Evolutionary conservation across 257 asterid species (phyloP).

Genomic region (Fraxinus pennsylvanica): DNA sequence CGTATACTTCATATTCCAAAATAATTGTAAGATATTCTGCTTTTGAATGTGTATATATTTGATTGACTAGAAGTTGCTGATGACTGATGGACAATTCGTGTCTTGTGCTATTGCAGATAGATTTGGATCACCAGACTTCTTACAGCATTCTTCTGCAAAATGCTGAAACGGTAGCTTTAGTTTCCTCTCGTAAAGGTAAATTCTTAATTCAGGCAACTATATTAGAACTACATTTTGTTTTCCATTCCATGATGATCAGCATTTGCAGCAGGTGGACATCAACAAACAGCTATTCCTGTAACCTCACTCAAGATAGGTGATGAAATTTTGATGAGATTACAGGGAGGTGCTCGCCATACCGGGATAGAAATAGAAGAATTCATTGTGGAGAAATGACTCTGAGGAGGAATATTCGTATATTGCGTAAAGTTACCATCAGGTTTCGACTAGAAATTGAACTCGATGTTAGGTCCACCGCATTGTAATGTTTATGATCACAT

Average conservation of each 20-base stretch:
- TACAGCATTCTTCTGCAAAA: slow-evolving; percentile 80
- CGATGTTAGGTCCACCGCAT: background rate
- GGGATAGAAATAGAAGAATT: slow-evolving; percentile 83
- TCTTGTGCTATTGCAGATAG: slow-evolving; percentile 43
- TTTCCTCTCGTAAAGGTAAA: slow-evolving; percentile 64
- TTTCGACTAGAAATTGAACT: background rate
- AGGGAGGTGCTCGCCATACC: slow-evolving; percentile 87
- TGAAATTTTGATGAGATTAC: slow-evolving; percentile 61
- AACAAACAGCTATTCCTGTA: slow-evolving; percentile 55
- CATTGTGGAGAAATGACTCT: slow-evolving; percentile 70
- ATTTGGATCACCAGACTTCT: slow-evolving; percentile 38
- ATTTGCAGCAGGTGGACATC: slow-evolving; percentile 38
- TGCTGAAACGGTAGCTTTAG: slow-evolving; percentile 82
- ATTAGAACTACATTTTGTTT: background rate
- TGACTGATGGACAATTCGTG: slow-evolving; percentile 7
- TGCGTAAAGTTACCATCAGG: background rate
- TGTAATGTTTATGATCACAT: background rate
- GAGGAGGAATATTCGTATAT: background rate
- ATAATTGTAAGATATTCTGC: background rate
- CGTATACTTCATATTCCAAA: slow-evolving; percentile 19
- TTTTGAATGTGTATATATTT: background rate
- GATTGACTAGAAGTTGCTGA: background rate
- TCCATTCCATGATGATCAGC: slow-evolving; percentile 11
- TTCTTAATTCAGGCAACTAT: background rate
- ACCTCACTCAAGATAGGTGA: slow-evolving; percentile 74